Percentiles rank a stretch among this genome's conserved stretches.
Evolutionary conservation across 495 filamentous ascomycete genomes (phyloP).

Genomic region (Letharia lupina): DNA sequence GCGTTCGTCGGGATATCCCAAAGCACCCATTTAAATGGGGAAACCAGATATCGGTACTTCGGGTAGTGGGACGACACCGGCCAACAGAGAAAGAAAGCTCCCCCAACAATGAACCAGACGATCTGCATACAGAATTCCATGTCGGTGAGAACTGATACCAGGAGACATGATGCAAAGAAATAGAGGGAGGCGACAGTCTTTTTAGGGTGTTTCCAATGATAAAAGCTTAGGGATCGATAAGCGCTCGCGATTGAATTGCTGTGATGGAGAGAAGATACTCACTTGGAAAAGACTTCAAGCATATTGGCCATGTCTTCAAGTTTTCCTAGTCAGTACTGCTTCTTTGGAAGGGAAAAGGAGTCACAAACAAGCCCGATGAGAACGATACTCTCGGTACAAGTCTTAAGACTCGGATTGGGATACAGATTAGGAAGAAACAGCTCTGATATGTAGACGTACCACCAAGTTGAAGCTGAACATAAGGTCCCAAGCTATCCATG

Average conservation of each 20-base stretch:
- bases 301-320: constrained; percentile 31
- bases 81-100: constrained; percentile 36
- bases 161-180: constrained; percentile 29
- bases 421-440: neutral
- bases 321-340: neutral
- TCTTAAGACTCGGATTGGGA: neutral
- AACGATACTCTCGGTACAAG: neutral
- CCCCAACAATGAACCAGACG: constrained; percentile 32
- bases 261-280: constrained; percentile 1
- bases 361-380: neutral
- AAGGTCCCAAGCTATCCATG: constrained; percentile 34
- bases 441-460: constrained; percentile 12
- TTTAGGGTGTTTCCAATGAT: constrained; percentile 35
- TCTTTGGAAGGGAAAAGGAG: neutral
- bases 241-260: neutral
- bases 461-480: constrained; percentile 35
- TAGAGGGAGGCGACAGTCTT: constrained; percentile 32
- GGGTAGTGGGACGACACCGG: constrained; percentile 37
- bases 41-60: constrained; percentile 36
- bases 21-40: constrained; percentile 36
- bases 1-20: constrained; percentile 36
- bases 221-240: constrained; percentile 31
- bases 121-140: constrained; percentile 34
- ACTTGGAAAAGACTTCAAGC: constrained; percentile 37
- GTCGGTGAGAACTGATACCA: constrained; percentile 29